These are phyloP conservation scores for Pseudogymnoascus sp. DNA, from an alignment of 2,329 filamentous ascomycete genomes.

Conservation along the genomic window DNA sequence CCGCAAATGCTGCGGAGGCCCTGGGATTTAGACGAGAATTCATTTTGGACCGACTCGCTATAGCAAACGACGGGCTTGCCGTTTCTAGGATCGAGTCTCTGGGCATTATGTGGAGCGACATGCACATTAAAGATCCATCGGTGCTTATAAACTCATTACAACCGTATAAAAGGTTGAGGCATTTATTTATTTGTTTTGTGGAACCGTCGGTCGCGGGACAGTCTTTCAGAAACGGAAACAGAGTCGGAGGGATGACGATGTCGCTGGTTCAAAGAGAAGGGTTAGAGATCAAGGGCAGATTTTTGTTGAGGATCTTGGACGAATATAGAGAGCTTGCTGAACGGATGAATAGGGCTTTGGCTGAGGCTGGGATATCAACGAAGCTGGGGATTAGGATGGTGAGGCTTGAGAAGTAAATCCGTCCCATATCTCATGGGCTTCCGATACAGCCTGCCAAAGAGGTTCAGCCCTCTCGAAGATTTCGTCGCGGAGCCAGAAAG, in stretches of 20 bases:
- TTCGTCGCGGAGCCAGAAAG: too few relatives aligned
- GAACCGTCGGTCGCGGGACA: not conserved
- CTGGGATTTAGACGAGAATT: not conserved
- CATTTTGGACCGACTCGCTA: not conserved
- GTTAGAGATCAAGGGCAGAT: not conserved
- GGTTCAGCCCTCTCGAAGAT: too few relatives aligned
- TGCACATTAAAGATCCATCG: not conserved
- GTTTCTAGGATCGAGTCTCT: not conserved
- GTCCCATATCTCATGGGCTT: not conserved
- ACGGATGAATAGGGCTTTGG: not conserved
- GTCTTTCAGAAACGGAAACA: not conserved
- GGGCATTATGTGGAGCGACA: constrained; percentile 1
- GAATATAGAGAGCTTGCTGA: not conserved
- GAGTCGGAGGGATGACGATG: not conserved
- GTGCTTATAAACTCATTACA: not conserved
- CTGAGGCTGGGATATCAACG: not conserved
- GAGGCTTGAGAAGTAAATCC: not conserved
- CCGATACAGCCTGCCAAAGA: too few relatives aligned
- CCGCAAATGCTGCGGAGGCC: not conserved
- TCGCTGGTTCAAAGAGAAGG: not conserved
- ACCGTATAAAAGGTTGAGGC: not conserved
- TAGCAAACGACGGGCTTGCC: not conserved
- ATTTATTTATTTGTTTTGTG: not conserved
- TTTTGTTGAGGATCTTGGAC: not conserved
- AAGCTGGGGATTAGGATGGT: not conserved